Percentiles rank a stretch among this genome's conserved stretches.
Evolutionary conservation across 441 rosid genomes (phyloP).

Genomic region (Erysimum pusillum): DNA sequence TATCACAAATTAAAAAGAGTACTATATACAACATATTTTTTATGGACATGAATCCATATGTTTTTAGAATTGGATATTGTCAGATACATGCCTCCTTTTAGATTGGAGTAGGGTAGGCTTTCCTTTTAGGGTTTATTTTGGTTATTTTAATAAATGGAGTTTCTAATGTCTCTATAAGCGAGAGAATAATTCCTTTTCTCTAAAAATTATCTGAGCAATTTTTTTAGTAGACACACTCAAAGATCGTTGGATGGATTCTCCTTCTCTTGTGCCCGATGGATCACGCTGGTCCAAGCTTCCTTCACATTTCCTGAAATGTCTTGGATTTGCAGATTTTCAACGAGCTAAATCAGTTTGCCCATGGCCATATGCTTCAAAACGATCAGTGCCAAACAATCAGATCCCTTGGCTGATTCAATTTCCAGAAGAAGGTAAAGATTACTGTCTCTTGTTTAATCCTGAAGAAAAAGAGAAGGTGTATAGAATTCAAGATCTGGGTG

Average conservation of each 20-base stretch:
- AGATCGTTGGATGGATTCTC: neutral
- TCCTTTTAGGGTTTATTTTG: neutral
- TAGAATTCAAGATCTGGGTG: constrained; percentile 9
- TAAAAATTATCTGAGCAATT: neutral
- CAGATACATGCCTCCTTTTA: neutral
- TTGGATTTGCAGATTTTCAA: neutral
- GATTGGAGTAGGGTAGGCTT: neutral
- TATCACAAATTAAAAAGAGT: no score
- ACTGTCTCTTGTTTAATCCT: constrained; percentile 3
- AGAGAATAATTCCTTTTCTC: neutral
- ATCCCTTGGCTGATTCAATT: constrained; percentile 23
- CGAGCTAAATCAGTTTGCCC: constrained; percentile 14
- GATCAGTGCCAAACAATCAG: neutral
- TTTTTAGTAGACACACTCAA: no score
- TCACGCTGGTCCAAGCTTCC: neutral
- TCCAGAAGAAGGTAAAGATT: neutral
- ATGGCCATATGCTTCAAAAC: neutral
- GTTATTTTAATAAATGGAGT: neutral
- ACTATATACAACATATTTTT: no score
- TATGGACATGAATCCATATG: no score
- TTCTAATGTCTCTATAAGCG: neutral
- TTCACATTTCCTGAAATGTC: neutral
- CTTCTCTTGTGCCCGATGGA: no score
- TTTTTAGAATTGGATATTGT: neutral
- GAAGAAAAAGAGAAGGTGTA: neutral